These are phyloP conservation scores for Zymoseptoria passerinii DNA, from an alignment of 2,329 filamentous ascomycete genomes.

Conservation along the genomic window DNA sequence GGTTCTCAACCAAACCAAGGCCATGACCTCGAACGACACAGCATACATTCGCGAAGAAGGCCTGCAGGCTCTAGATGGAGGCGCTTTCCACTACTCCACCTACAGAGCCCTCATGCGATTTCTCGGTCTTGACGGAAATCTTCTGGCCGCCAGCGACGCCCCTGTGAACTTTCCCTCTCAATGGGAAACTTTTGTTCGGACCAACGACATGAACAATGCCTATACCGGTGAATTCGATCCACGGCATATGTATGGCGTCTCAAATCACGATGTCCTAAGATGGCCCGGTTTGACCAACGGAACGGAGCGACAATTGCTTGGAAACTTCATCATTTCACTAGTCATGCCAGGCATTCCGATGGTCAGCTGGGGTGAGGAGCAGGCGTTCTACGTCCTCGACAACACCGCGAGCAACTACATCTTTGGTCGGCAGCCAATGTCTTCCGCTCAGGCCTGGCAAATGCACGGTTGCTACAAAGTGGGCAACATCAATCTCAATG, in stretches of 20 bases:
- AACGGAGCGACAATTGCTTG: constrained; percentile 49
- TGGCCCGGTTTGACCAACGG: constrained; percentile 54
- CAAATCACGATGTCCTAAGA: constrained; percentile 58
- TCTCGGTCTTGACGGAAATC: constrained; percentile 51
- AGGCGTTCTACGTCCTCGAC: constrained; percentile 56
- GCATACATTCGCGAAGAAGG: constrained; percentile 47
- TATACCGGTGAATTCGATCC: constrained; percentile 56
- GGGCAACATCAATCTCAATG: constrained; percentile 47
- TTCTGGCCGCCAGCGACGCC: constrained; percentile 46
- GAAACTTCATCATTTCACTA: constrained; percentile 51
- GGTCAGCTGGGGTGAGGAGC: constrained; percentile 57
- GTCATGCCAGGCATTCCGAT: constrained; percentile 54
- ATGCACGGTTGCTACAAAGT: constrained; percentile 56
- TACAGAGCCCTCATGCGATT: constrained; percentile 56
- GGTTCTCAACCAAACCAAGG: constrained; percentile 40
- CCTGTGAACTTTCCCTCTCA: constrained; percentile 45
- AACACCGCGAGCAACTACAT: constrained; percentile 58
- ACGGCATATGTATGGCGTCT: constrained; percentile 55
- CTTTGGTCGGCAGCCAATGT: constrained; percentile 57
- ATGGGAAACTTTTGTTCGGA: constrained; percentile 50
- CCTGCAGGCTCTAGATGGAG: constrained; percentile 49
- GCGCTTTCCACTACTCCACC: constrained; percentile 57
- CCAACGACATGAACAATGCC: constrained; percentile 53
- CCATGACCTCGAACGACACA: constrained; percentile 41
- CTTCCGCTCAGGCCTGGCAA: constrained; percentile 54